Conservation (phyloP, 345 rosid species). For the Noccaea caerulescens region DNA sequence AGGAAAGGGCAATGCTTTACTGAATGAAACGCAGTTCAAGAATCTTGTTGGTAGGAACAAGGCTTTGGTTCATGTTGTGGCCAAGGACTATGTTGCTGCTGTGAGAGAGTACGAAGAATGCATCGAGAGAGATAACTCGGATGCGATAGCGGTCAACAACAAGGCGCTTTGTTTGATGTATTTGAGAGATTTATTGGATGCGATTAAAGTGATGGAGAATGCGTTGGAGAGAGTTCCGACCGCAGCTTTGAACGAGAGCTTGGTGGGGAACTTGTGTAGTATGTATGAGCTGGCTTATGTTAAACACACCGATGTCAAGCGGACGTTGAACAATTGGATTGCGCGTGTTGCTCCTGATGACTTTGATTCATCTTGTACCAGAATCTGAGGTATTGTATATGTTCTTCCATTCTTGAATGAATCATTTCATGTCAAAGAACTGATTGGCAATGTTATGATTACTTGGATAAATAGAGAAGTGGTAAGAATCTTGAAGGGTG, state of each 20-base stretch:
- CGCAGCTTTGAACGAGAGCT: conserved; percentile 79
- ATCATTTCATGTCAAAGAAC: neutral
- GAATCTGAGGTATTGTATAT: conserved; percentile 58
- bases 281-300: conserved; percentile 98
- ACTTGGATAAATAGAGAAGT: neutral
- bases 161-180: conserved; percentile 95
- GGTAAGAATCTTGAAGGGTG: neutral
- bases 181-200: conserved; percentile 81
- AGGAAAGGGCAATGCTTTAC: conserved; percentile 38
- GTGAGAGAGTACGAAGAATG: conserved; percentile 91
- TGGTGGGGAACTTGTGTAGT: conserved; percentile 91
- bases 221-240: conserved; percentile 89
- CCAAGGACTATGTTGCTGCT: conserved; percentile 88
- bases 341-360: conserved; percentile 92
- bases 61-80: conserved; percentile 83
- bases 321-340: conserved; percentile 86
- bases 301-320: conserved; percentile 79
- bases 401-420: neutral
- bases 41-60: conserved; percentile 82
- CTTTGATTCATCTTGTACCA: conserved; percentile 84
- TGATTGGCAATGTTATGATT: neutral
- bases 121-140: conserved; percentile 80
- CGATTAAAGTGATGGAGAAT: conserved; percentile 87
- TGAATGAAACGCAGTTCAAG: conserved; percentile 60
- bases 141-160: conserved; percentile 77